Evolutionary conservation across 2,329 filamentous ascomycete genomes (phyloP).

Genomic region (Akanthomyces lecanii): DNA sequence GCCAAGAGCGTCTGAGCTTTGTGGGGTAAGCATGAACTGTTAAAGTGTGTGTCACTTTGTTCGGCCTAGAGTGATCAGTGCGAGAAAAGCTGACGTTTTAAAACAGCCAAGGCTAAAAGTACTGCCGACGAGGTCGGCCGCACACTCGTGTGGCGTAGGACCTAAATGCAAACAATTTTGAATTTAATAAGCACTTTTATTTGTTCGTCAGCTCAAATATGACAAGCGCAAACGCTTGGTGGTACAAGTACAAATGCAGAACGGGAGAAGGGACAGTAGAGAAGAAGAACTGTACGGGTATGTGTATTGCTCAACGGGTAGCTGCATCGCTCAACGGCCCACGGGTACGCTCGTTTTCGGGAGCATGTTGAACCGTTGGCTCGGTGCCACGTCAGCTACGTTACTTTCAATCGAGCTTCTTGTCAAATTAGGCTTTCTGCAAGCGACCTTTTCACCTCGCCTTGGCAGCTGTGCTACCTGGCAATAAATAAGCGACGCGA

Average conservation of each 20-base stretch:
- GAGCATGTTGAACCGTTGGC: background rate
- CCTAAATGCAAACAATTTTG: background rate
- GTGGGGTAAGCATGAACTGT: too few species aligned
- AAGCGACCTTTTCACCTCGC: background rate
- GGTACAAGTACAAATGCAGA: background rate
- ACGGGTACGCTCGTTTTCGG: background rate
- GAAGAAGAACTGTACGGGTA: background rate
- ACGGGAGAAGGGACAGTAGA: background rate
- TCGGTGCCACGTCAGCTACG: background rate
- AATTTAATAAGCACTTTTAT: background rate
- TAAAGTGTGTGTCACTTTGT: too few species aligned
- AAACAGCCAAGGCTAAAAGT: too few species aligned
- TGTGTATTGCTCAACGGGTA: background rate
- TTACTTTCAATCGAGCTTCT: background rate
- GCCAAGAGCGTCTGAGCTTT: too few species aligned
- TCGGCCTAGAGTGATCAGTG: too few species aligned
- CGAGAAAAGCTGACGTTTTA: too few species aligned
- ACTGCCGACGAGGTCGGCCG: background rate
- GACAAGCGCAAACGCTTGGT: background rate
- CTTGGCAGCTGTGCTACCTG: background rate
- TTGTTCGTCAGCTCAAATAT: background rate
- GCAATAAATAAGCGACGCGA: slow-evolving; percentile 13
- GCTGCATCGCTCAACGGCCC: background rate
- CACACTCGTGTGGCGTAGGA: background rate
- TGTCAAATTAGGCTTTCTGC: background rate